These are phyloP conservation scores for Annulohypoxylon truncatum DNA, from an alignment of 2,329 filamentous ascomycete genomes.

Conservation along the genomic window DNA sequence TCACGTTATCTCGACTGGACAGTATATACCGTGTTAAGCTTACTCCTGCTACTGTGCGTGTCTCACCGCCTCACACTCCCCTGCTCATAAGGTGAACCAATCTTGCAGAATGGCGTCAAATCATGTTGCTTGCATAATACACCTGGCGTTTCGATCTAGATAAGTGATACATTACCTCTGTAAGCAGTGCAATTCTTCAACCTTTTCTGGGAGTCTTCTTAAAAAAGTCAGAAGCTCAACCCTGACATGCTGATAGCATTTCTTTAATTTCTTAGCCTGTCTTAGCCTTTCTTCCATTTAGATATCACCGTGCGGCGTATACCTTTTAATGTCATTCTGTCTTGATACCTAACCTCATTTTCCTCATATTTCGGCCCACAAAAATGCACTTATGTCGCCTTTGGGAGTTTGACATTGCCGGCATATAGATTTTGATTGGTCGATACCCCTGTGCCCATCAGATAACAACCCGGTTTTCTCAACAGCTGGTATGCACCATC, in stretches of 20 bases:
- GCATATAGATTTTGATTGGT: neutral
- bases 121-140: conserved; percentile 1
- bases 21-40: conserved; percentile 12
- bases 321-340: neutral
- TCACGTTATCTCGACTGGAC: conserved; percentile 26
- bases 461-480: neutral
- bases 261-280: neutral
- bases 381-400: neutral
- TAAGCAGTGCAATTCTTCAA: neutral
- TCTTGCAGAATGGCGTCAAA: conserved; percentile 4
- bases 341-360: neutral
- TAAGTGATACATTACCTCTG: neutral
- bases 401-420: neutral
- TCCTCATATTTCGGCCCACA: neutral
- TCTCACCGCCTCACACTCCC: neutral
- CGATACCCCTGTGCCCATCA: neutral
- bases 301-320: neutral
- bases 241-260: neutral
- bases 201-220: neutral
- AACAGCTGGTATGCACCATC: conserved; percentile 2
- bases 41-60: conserved; percentile 16
- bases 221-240: neutral
- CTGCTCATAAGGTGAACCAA: neutral
- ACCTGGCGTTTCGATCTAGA: neutral
- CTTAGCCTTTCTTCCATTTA: too few relatives aligned